Evolutionary conservation across 805 yeast species (phyloP).

Genomic region (Danielozyma ontarioensis): DNA sequence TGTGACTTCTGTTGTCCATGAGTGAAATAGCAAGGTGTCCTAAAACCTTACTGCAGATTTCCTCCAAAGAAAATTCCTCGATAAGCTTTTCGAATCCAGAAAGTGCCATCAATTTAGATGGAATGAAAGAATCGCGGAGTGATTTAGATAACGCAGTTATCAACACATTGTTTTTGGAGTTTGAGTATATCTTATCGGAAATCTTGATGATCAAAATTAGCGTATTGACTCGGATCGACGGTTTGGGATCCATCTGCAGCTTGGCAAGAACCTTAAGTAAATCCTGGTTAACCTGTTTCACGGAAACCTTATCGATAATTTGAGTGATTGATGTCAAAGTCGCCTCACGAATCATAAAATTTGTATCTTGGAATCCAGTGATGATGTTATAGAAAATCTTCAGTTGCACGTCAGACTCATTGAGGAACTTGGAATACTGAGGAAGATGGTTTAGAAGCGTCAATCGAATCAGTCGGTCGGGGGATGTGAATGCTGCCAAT

Average conservation of each 20-base stretch:
- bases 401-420: constrained; percentile 59
- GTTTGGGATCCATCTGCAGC: constrained; percentile 69
- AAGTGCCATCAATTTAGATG: constrained; percentile 71
- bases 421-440: constrained; percentile 42
- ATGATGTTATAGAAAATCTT: constrained; percentile 62
- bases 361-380: constrained; percentile 86
- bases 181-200: constrained; percentile 50
- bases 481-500: constrained; percentile 54
- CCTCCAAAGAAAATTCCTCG: constrained; percentile 64
- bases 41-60: constrained; percentile 73
- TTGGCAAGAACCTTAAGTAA: constrained; percentile 75
- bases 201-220: constrained; percentile 64
- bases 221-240: constrained; percentile 75
- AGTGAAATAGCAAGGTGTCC: constrained; percentile 83
- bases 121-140: constrained; percentile 70
- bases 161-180: constrained; percentile 64
- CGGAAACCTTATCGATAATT: constrained; percentile 61
- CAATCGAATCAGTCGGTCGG: constrained; percentile 76
- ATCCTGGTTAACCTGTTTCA: constrained; percentile 83
- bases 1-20: constrained; percentile 60
- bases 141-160: constrained; percentile 86
- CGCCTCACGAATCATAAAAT: constrained; percentile 72
- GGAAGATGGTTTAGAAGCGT: constrained; percentile 64
- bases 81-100: constrained; percentile 63
- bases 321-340: constrained; percentile 65